phyloP scores from a whole-genome alignment of 2,329 filamentous ascomycete genomes.

The Chaetothyriales sp. region DNA sequence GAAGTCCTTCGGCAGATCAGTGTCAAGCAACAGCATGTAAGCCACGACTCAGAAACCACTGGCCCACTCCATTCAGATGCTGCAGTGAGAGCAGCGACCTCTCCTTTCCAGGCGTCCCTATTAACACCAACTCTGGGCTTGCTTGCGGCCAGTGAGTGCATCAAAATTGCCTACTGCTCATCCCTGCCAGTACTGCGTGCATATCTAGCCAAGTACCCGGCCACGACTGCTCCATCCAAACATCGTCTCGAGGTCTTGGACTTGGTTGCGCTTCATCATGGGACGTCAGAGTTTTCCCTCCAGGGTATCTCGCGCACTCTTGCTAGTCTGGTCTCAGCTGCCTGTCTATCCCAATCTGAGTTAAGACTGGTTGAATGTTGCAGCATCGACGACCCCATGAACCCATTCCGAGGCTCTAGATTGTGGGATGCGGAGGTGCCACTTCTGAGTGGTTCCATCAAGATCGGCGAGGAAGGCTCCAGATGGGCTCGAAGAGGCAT shows the following conservation, averaged over 20 bases:
- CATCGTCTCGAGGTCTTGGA: slow-evolving; percentile 29
- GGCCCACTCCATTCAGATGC: too few relatives aligned
- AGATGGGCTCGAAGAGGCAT: slow-evolving; percentile 47
- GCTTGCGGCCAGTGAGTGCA: slow-evolving; percentile 52
- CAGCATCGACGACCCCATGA: slow-evolving; percentile 21
- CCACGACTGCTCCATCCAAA: slow-evolving; percentile 3
- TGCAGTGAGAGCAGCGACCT: not conserved
- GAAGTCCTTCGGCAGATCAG: slow-evolving; percentile 41
- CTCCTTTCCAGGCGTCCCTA: slow-evolving; percentile 28
- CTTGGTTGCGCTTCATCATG: slow-evolving; percentile 28
- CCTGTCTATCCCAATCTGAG: slow-evolving; percentile 20
- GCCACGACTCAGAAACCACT: slow-evolving; percentile 1
- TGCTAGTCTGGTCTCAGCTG: slow-evolving; percentile 27
- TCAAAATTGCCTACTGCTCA: slow-evolving; percentile 59
- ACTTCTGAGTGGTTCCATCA: slow-evolving; percentile 45
- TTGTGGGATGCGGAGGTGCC: slow-evolving; percentile 43
- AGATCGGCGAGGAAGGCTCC: slow-evolving; percentile 35
- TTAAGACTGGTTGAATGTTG: slow-evolving; percentile 31
- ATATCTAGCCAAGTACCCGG: slow-evolving; percentile 45
- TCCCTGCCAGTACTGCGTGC: slow-evolving; percentile 66
- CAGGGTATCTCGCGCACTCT: slow-evolving; percentile 35
- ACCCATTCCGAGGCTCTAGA: slow-evolving; percentile 22
- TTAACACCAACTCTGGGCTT: slow-evolving; percentile 54
- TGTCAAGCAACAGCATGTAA: slow-evolving; percentile 13
- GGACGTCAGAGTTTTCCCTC: slow-evolving; percentile 34